Conservation (phyloP, 768 basidiomycete genomes). For the Leccinum rimulosum region DNA sequence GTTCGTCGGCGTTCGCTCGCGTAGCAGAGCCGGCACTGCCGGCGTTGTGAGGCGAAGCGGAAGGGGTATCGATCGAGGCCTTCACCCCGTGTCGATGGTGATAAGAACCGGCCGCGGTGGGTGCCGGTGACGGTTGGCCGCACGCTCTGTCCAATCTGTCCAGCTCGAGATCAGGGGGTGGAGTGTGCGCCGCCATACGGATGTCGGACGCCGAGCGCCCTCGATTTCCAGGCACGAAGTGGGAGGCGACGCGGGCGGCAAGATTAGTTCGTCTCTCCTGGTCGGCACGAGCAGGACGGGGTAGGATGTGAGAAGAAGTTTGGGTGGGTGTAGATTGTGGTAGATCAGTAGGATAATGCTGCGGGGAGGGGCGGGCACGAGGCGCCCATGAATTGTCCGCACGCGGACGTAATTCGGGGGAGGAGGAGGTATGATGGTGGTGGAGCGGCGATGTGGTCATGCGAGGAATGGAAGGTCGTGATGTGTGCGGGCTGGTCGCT, state of each 20-base stretch:
- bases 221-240: conserved; percentile 12
- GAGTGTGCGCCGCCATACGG: conserved; percentile 16
- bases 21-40: neutral
- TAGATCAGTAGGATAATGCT: conserved; percentile 10
- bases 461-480: conserved; percentile 8
- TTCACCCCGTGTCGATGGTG: neutral
- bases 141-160: conserved; percentile 31
- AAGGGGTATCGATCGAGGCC: neutral
- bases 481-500: neutral
- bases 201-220: conserved; percentile 25
- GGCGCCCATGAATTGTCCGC: conserved; percentile 23
- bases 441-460: conserved; percentile 9
- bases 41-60: neutral
- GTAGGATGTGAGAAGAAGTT: conserved; percentile 12
- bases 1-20: neutral
- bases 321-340: conserved; percentile 1
- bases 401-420: conserved; percentile 22
- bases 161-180: conserved; percentile 27
- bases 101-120: neutral
- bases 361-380: conserved; percentile 17
- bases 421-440: conserved; percentile 25
- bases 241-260: conserved; percentile 9
- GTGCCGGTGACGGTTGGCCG: conserved; percentile 15
- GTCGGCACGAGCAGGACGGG: too few species aligned
- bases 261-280: conserved; percentile 14